Evolutionary conservation across 345 rosid genomes (phyloP), one percentile per base, ranked within the genome.

Genomic region (Pugionium cornutum): DNA sequence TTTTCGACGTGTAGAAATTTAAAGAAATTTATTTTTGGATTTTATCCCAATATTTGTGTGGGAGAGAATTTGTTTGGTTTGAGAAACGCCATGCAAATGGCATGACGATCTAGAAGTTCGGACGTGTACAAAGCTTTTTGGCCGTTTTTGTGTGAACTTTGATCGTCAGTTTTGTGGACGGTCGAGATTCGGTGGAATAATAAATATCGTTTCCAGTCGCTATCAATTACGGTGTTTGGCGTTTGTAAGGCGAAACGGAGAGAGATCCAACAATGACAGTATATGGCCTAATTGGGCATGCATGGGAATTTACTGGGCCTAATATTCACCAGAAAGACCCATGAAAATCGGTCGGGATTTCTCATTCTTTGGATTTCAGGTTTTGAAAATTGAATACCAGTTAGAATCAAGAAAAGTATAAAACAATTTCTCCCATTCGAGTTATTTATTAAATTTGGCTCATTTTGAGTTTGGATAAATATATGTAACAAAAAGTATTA

Each of bases 31-130:
- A 4, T 28, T 9, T 60, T 69, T 43, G 36, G 30, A 6, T 2
- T 18, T 31, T 10, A 44, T 57, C 9, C 0, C 7, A 27, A 5
- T 63, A 49, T 53, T 30, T 57, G 36, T 72, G 66, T 72, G 58
- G 29, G 27, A 2, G 44, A 56, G 30, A 28, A 9, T 39, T 54
- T 18, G 6, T 53, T 9, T 26, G 43, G 32, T 41, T 49, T 43
- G 30, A 43, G 31, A 47, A 64, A 72, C 32, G 39, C 46, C 47
- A 66, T 64, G 71, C 67, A 52, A 43, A 44, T 43, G 56, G 41
- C 42, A 52, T 65, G 61, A 50, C 35, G 2, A 50, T 52, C 55
- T 58, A 44, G 71, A 64, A 58, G 34, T 49, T 64, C 10, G 42
- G 9, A 42, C 26, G 8, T 44, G 8, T 72, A 64, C 7, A 3